Base-by-base conservation (phyloP, 1,284 basidiomycete genomes). In the Xerocomus alliaceus region DNA sequence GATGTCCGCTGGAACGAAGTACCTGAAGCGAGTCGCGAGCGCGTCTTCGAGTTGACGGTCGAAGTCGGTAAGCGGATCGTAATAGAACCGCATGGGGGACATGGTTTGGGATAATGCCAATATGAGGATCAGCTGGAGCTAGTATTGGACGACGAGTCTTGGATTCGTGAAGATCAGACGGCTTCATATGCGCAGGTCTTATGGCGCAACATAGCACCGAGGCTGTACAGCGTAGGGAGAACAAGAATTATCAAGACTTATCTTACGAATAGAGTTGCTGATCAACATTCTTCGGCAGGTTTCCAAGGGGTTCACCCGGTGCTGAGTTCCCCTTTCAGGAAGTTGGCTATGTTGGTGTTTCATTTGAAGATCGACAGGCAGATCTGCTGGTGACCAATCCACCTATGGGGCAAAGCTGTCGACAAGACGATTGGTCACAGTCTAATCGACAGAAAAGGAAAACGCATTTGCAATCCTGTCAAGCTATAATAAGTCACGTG, bases 311-410 rank as follows among this genome's bases (percentile, higher is more conserved):
- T 56, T 56, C 51, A 4, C 5, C 9, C 11, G 24, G 5, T 10
- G 37, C 24, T 35, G 41, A 58, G 18, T 24, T 31, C 56, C 55
- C 5, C 31, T 46, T 58, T 34, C 41, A n/a, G 37, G 57, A 60
- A 34, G 11, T n/a, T 13, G 3, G 2, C 0, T 28, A 9, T 26
- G 9, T 53, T 44, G 32, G 45, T 4, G 5, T 22, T n/a, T 60
- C n/a, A 4, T 54, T 53, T 61, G 41, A 32, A 32, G 39, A 61
- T 5, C 37, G 18, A 44, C 58, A 31, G 15, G 28, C 58, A 58
- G n/a, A 9, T 41, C 20, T 41, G n/a, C n/a, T 22, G 7, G 39
- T 41, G 17, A 26, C 26, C 18, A 34, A 9, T 50, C 24, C 34
- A 37, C 49, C 11, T 24, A 7, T 35, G 17, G 15, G n/a, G n/a